Conservation (phyloP, 1,284 basidiomycete genomes). For the Heterobasidion irregulare region DNA sequence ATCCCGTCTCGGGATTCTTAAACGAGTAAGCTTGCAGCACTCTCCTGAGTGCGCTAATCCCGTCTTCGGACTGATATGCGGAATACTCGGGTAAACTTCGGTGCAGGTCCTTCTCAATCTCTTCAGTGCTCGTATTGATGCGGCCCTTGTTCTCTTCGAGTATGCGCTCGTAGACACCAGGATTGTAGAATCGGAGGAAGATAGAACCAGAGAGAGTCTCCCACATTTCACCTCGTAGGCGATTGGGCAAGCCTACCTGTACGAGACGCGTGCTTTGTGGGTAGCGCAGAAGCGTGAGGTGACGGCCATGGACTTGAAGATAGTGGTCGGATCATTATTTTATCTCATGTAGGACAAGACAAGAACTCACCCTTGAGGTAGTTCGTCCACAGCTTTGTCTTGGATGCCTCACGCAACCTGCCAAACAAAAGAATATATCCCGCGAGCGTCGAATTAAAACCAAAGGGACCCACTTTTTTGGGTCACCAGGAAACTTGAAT, state of each 20-base stretch:
- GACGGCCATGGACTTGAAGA: constrained; percentile 70
- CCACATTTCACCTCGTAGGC: constrained; percentile 97
- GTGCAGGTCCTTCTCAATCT: constrained; percentile 98
- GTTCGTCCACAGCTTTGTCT: constrained; percentile 93
- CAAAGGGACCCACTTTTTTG: constrained; percentile 65
- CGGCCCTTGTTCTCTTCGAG: constrained; percentile 76
- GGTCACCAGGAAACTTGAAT: constrained; percentile 91
- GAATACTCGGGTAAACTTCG: constrained; percentile 92
- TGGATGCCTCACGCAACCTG: constrained; percentile 91
- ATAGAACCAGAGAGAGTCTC: constrained; percentile 94
- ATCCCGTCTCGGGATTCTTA: constrained; percentile 91
- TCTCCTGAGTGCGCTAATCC: constrained; percentile 77
- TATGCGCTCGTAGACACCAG: constrained; percentile 78
- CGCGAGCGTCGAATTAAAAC: background rate
- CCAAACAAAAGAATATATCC: background rate
- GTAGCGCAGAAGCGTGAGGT: constrained; percentile 89
- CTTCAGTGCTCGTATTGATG: constrained; percentile 88
- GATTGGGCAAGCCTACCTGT: constrained; percentile 94
- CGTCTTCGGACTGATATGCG: constrained; percentile 86
- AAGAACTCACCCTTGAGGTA: constrained; percentile 69
- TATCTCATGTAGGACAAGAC: background rate
- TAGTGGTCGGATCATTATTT: background rate
- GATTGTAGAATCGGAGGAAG: constrained; percentile 84
- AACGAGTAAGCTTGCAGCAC: constrained; percentile 97
- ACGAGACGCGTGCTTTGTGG: constrained; percentile 95